Conservation (phyloP, 192 early-diverging fungal species). For the Coemansia sp. region DNA sequence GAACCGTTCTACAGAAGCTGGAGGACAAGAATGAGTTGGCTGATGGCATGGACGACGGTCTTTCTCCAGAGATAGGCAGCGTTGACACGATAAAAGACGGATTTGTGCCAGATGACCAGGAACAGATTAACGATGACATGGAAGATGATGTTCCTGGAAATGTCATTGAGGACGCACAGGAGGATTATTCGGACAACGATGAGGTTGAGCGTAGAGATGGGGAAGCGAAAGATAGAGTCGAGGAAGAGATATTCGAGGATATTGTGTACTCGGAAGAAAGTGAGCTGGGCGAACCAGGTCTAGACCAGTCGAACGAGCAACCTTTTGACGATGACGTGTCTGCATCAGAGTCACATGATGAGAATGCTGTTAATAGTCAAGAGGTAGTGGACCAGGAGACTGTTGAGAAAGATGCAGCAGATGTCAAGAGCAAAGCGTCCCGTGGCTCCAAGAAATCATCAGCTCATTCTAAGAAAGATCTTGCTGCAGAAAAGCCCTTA, state of each 20-base stretch:
- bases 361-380: background rate
- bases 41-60: slow-evolving; percentile 12
- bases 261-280: background rate
- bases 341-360: slow-evolving; percentile 12
- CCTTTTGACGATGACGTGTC: slow-evolving; percentile 12
- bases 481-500: slow-evolving; percentile 9
- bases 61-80: slow-evolving; percentile 18
- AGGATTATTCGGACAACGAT: background rate
- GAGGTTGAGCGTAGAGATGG: background rate
- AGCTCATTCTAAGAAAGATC: background rate
- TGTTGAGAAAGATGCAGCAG: background rate
- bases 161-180: slow-evolving; percentile 11
- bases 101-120: background rate
- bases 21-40: background rate
- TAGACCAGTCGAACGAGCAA: background rate
- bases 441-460: background rate
- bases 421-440: background rate
- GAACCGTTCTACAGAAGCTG: background rate
- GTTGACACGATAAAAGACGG: slow-evolving; percentile 2
- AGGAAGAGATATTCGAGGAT: background rate
- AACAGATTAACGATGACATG: background rate
- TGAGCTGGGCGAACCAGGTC: slow-evolving; percentile 1
- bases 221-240: background rate
- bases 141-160: slow-evolving; percentile 13
- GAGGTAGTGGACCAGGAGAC: background rate